Evolutionary conservation across 257 asterid species (phyloP), one percentile per base, ranked within the genome.

Genomic region (Petrea volubilis): DNA sequence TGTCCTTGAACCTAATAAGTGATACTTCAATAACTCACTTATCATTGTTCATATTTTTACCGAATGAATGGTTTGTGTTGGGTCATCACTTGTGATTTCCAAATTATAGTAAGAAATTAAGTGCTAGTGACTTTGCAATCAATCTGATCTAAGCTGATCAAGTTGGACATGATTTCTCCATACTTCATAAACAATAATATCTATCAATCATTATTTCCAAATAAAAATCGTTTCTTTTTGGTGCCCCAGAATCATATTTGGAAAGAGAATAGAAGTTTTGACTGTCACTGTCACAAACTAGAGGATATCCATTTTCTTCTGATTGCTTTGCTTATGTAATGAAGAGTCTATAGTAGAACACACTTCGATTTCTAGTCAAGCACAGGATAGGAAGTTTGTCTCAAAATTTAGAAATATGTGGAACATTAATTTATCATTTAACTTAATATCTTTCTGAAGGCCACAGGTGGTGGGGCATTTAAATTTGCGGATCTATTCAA

Each of bases 391-490:
- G 5, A 12, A 25, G 0, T 29, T 66, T 60, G 40, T 64, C 63
- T 67, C 53, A 41, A 43, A 65, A 40, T 25, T n/a, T 72, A 10
- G 66, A 17, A 59, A 76, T 43, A 49, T 55, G 41, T 23, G 66
- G 60, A 74, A 41, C 46, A 38, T 21, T 17, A 31, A 28, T 60
- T 10, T 49, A 59, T 34, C 40, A 59, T 74, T 68, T 83, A 70
- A 81, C 69, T 66, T 73, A 67, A 25, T 62, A 28, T 73, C 68
- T 78, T 74, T 77, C 52, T 84, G 78, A 87, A 95, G 99, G 99
- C 98, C 79, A 95, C 99, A 68, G 99, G 99, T 77, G 99, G 99
- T 27, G 99, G 99, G 67, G 97, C 99, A 28, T 95, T 88, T 77
- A 95, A 88, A 74, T 95, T 88, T 83, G 88, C 97, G 9, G 91